Evolutionary conservation across 2,329 filamentous ascomycete species (phyloP), one percentile per base, ranked within the genome.

Genomic region (Pseudopithomyces maydicus): DNA sequence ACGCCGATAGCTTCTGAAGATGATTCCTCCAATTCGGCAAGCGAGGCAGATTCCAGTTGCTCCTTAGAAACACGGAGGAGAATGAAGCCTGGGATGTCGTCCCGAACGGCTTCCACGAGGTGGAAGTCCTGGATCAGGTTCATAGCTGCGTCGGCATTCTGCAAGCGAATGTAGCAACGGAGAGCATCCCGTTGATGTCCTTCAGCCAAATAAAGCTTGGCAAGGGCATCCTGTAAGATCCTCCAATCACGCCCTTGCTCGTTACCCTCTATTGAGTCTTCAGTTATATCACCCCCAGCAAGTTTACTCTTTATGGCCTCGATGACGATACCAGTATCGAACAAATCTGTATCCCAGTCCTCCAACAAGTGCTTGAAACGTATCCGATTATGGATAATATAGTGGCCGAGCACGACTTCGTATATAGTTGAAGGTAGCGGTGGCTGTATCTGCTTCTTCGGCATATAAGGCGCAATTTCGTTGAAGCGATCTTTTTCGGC

Each of bases 141-240:
- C 84, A 99, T 94, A 0, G 91, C 91, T 10, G 90, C 89, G 71
- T 98, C 92, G 0, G 92, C 93, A 77, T 99, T 92, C 71, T 97
- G 92, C 3, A 98, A 84, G 60, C 86, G 88, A 70, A 99, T 96
- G 72, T 96, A 97, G 75, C 90, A 95, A 69, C 86, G 88, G 43
- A 99, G 80, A 1, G 96, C 94, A 70, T 98, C 92, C 54, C 90
- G 85, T 62, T 91, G 88, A 55, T 90, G 88, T 0, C 91, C 91
- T 63, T 88, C 90, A 8, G 90, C 90, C 54, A 97, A 86, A 70
- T 94, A 91, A 15, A 99, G 81, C 69, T 88, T 92, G 0, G 92
- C 94, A 35, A 99, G 81, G 57, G 90, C 88, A 70, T 93, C 91
- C 79, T 92, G 88, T n/a, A 99, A 84, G 57, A 96, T 90, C 22